Conservation (phyloP, 1,284 basidiomycete species). For the Melampsora larici-populina region DNA sequence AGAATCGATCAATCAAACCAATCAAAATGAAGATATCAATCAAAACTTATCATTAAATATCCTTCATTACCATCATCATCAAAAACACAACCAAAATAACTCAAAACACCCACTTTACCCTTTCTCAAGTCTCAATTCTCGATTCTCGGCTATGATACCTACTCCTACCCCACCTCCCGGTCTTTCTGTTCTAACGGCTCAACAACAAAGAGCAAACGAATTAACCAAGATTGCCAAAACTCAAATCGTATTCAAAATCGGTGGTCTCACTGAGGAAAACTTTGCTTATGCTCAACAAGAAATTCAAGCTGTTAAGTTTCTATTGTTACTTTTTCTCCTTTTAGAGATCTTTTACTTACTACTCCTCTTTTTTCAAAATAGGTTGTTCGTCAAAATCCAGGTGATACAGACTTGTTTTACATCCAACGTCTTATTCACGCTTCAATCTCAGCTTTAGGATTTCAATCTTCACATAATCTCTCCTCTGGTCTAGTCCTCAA, state of each 20-base stretch:
- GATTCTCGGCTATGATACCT: conserved; percentile 6
- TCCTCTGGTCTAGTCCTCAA: conserved; percentile 65
- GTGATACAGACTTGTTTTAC: conserved; percentile 92
- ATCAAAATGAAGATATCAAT: too few species aligned
- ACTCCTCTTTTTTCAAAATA: conserved; percentile 52
- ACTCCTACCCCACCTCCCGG: conserved; percentile 29
- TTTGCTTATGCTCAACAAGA: conserved; percentile 42
- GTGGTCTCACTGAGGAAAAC: conserved; percentile 42
- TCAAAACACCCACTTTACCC: too few species aligned
- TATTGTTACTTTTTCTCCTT: background rate
- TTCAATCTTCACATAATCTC: conserved; percentile 61
- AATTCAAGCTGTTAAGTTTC: conserved; percentile 33
- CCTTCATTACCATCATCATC: too few species aligned
- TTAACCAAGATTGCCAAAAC: conserved; percentile 39
- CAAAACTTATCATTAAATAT: too few species aligned
- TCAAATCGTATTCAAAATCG: conserved; percentile 42
- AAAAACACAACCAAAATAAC: too few species aligned
- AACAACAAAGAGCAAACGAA: conserved; percentile 42
- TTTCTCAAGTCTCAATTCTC: too few species aligned
- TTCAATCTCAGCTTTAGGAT: conserved; percentile 57
- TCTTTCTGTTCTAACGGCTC: conserved; percentile 24
- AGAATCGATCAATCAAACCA: too few species aligned
- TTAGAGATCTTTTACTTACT: background rate
- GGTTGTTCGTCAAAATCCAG: conserved; percentile 89
- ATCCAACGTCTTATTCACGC: conserved; percentile 85